phyloP scores from a whole-genome alignment of 129 eudicot species.

The Centaurea solstitialis region DNA sequence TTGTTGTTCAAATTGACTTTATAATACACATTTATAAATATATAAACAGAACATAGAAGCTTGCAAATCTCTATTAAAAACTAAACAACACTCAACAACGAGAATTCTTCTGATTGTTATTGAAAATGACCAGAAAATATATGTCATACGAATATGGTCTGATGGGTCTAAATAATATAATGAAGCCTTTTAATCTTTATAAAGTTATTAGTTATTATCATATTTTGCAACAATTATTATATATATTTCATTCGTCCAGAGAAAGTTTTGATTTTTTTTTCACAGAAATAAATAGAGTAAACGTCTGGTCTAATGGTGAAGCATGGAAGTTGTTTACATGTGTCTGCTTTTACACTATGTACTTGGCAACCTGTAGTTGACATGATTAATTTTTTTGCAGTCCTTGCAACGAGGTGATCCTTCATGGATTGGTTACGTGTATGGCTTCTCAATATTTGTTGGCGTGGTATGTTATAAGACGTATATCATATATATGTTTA shows the following conservation, averaged over 20 bases:
- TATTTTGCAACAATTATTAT: not conserved
- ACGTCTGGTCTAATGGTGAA: not conserved
- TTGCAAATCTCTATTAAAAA: not conserved
- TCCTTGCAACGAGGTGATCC: slow-evolving; percentile 95
- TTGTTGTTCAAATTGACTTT: not conserved
- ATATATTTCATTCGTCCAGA: no score
- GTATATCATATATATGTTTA: slow-evolving; percentile 2
- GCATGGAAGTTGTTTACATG: not conserved
- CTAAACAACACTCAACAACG: not conserved
- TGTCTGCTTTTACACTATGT: not conserved
- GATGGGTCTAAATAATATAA: not conserved
- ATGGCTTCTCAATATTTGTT: slow-evolving; percentile 81
- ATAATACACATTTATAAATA: no score
- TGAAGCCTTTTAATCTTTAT: not conserved
- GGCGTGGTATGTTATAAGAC: slow-evolving; percentile 78
- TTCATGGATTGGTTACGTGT: slow-evolving; percentile 91
- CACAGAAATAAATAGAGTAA: not conserved
- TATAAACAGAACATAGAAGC: not conserved
- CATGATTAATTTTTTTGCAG: slow-evolving; percentile 35
- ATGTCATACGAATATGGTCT: no score
- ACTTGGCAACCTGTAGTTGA: slow-evolving; percentile 8
- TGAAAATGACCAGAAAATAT: not conserved
- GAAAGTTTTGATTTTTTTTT: no score
- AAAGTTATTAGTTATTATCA: not conserved
- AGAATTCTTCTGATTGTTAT: not conserved